A percentile compares a stretch with the other conserved stretches of the same genome.
Evolutionary conservation across 2,329 filamentous ascomycete genomes (phyloP).

Genomic region (Leptographium radiaticola): DNA sequence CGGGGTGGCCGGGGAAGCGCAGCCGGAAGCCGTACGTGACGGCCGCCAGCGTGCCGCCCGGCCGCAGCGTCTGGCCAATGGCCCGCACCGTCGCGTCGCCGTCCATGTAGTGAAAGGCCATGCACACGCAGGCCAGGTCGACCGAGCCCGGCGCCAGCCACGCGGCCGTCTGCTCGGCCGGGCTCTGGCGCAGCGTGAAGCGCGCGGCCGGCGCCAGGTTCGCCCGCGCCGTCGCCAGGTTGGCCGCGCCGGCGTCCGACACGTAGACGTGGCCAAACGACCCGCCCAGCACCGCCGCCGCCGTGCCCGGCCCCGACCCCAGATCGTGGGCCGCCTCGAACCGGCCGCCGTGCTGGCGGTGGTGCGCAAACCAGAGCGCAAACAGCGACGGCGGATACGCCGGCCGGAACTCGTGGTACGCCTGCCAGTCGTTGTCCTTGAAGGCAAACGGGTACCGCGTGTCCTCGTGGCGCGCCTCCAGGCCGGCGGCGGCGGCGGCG

Average conservation of each 20-base stretch:
- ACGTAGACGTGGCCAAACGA: slow-evolving; percentile 7
- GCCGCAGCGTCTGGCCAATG: slow-evolving; percentile 8
- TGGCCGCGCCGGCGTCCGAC: slow-evolving; percentile 9
- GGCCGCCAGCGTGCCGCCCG: slow-evolving; percentile 10
- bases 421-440: slow-evolving; percentile 12
- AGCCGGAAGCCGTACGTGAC: slow-evolving; percentile 12
- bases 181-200: slow-evolving; percentile 7
- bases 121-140: slow-evolving; percentile 11
- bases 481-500: neutral
- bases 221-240: slow-evolving; percentile 6
- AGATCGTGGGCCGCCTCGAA: slow-evolving; percentile 10
- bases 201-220: slow-evolving; percentile 2
- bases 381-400: slow-evolving; percentile 11
- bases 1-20: slow-evolving; percentile 7
- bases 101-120: slow-evolving; percentile 14
- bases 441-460: slow-evolving; percentile 13
- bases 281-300: slow-evolving; percentile 4
- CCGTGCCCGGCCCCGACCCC: slow-evolving; percentile 9
- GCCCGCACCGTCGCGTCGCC: slow-evolving; percentile 6
- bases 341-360: slow-evolving; percentile 5
- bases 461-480: slow-evolving; percentile 8
- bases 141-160: slow-evolving; percentile 6
- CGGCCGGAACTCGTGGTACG: slow-evolving; percentile 11
- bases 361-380: slow-evolving; percentile 9
- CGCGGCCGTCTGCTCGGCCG: slow-evolving; percentile 7